Percentiles rank a stretch among this genome's conserved stretches.
Conservation (phyloP, 2,329 filamentous ascomycete species). For the Pseudovirgaria hyperparasitica region DNA sequence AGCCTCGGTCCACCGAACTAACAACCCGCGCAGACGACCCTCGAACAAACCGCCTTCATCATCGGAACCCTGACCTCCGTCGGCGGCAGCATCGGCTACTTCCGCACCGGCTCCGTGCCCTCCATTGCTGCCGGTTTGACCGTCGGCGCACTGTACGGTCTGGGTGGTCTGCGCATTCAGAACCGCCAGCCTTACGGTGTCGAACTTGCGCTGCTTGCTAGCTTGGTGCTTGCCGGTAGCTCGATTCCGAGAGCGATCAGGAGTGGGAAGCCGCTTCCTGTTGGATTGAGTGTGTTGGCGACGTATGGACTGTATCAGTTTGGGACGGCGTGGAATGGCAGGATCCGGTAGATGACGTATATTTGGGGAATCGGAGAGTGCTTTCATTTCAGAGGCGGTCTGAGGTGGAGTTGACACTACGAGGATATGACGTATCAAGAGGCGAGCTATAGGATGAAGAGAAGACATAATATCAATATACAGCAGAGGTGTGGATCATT, state of each 20-base stretch:
- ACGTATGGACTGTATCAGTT: slow-evolving; percentile 69
- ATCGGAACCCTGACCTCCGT: slow-evolving; percentile 73
- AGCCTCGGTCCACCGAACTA: slow-evolving; percentile 1
- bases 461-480: too few relatives aligned
- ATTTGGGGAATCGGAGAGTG: not conserved
- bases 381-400: too few relatives aligned
- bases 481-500: too few relatives aligned
- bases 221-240: slow-evolving; percentile 68
- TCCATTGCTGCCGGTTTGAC: slow-evolving; percentile 74
- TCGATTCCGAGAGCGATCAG: slow-evolving; percentile 79
- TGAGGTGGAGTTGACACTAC: too few relatives aligned
- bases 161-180: slow-evolving; percentile 72
- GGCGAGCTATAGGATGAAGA: too few relatives aligned
- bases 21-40: slow-evolving; percentile 14
- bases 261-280: slow-evolving; percentile 71
- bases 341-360: slow-evolving; percentile 4
- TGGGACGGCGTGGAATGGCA: slow-evolving; percentile 50
- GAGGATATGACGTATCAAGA: too few relatives aligned
- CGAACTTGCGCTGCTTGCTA: slow-evolving; percentile 81
- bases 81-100: slow-evolving; percentile 79
- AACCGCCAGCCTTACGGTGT: slow-evolving; percentile 66
- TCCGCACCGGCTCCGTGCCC: slow-evolving; percentile 72
- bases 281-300: slow-evolving; percentile 66
- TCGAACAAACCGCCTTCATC: slow-evolving; percentile 56
- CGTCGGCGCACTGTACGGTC: slow-evolving; percentile 65